Conservation (phyloP, 306 rosid species). For the Cucurbita argyrosperma region DNA sequence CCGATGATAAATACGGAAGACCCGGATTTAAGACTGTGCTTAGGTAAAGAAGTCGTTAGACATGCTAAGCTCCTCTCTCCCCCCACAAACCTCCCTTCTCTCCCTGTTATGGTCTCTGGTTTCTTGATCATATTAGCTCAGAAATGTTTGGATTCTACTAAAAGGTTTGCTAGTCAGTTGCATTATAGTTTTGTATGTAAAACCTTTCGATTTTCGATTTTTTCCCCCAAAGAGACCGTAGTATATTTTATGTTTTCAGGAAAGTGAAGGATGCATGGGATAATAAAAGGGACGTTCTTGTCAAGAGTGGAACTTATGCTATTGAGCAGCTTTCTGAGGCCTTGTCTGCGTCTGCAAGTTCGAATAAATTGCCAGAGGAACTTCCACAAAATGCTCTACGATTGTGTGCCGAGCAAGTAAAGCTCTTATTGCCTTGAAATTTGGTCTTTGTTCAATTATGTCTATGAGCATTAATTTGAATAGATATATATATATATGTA, state of each 20-base stretch:
- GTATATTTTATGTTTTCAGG: conserved; percentile 26
- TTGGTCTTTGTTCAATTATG: not conserved
- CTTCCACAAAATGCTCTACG: conserved; percentile 39
- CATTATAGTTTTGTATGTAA: not conserved
- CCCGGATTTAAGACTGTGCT: conserved; percentile 86
- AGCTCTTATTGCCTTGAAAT: conserved; percentile 1
- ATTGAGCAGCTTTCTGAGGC: conserved; percentile 86
- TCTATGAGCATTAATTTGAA: no score
- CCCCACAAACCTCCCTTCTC: not conserved
- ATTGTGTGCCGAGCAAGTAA: conserved; percentile 68
- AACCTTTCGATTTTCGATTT: not conserved
- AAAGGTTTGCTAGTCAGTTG: not conserved
- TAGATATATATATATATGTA: no score
- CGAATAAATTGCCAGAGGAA: conserved; percentile 57
- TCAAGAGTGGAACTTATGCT: conserved; percentile 76
- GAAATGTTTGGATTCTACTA: not conserved
- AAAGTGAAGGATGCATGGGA: conserved; percentile 90
- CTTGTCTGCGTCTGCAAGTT: conserved; percentile 44
- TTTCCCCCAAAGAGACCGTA: conserved; percentile 3
- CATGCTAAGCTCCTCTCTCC: not conserved
- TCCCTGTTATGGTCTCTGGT: not conserved
- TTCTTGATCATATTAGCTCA: not conserved
- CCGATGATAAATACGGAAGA: conserved; percentile 72
- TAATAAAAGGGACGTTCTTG: conserved; percentile 47
- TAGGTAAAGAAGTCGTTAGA: conserved; percentile 32